Evolutionary conservation across 768 basidiomycete species (phyloP).

Genomic region (Tylopilus vinaceipallidus): DNA sequence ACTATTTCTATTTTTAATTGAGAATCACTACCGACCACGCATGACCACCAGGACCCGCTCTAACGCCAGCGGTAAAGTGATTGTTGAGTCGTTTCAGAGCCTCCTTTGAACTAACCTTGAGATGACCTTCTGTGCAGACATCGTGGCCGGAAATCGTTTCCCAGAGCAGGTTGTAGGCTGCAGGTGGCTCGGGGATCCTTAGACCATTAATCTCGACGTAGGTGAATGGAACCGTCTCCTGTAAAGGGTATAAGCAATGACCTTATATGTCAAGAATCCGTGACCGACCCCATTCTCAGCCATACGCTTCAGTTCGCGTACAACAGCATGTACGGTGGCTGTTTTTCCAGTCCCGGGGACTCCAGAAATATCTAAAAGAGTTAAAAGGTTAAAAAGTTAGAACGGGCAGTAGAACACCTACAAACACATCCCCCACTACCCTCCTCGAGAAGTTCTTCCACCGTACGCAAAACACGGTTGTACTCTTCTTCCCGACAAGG

Average conservation of each 20-base stretch:
- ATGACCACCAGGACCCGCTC: constrained; percentile 75
- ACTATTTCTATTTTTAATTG: background rate
- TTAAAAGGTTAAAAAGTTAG: background rate
- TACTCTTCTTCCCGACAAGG: constrained; percentile 91
- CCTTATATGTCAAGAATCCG: background rate
- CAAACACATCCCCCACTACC: constrained; percentile 96
- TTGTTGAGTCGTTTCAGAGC: constrained; percentile 74
- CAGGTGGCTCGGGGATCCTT: constrained; percentile 87
- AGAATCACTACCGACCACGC: constrained; percentile 64
- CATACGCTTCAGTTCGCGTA: constrained; percentile 87
- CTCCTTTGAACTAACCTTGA: constrained; percentile 73
- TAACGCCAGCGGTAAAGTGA: constrained; percentile 68
- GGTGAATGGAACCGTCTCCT: constrained; percentile 94
- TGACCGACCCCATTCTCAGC: constrained; percentile 70
- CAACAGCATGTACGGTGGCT: constrained; percentile 92
- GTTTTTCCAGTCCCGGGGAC: constrained; percentile 99
- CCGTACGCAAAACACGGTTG: constrained; percentile 64
- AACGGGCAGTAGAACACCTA: constrained; percentile 37
- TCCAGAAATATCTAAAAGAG: constrained; percentile 84
- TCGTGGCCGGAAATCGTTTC: constrained; percentile 87
- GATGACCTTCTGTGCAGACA: constrained; percentile 54
- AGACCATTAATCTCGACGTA: constrained; percentile 99
- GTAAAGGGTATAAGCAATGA: background rate
- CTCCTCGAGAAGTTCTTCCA: constrained; percentile 86
- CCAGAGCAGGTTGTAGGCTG: constrained; percentile 91